Conservation (phyloP, 2,329 filamentous ascomycete genomes). For the Phoma sp. region DNA sequence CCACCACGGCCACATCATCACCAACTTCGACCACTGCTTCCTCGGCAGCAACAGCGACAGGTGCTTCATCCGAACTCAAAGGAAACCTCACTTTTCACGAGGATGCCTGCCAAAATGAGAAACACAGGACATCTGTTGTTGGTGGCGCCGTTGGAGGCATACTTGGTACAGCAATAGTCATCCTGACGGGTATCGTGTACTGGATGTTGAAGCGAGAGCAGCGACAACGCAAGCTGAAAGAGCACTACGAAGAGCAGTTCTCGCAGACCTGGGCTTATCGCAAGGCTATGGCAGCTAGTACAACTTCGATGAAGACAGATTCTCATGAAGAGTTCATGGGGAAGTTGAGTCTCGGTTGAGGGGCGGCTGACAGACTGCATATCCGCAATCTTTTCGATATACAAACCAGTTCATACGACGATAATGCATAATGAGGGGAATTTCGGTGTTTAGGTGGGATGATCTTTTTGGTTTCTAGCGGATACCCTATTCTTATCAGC, state of each 20-base stretch:
- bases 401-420: not conserved
- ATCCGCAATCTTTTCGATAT: not conserved
- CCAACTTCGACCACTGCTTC: slow-evolving; percentile 9
- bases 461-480: slow-evolving; percentile 8
- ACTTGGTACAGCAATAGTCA: slow-evolving; percentile 32
- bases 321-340: slow-evolving; percentile 6
- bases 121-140: slow-evolving; percentile 31
- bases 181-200: slow-evolving; percentile 21
- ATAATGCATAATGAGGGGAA: slow-evolving; percentile 3
- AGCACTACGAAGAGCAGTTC: slow-evolving; percentile 46
- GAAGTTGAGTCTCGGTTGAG: not conserved
- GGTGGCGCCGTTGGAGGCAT: slow-evolving; percentile 36
- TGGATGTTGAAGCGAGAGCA: slow-evolving; percentile 42
- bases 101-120: slow-evolving; percentile 26
- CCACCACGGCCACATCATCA: slow-evolving; percentile 13
- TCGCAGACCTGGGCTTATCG: slow-evolving; percentile 36
- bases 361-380: not conserved
- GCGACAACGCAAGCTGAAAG: slow-evolving; percentile 41
- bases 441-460: slow-evolving; percentile 2
- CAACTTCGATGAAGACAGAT: slow-evolving; percentile 8
- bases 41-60: slow-evolving; percentile 12
- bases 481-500: slow-evolving; percentile 16
- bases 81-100: slow-evolving; percentile 8
- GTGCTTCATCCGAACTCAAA: slow-evolving; percentile 3
- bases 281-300: slow-evolving; percentile 27